Conservation (phyloP, 345 rosid species). For the Eucalyptus globulus region DNA sequence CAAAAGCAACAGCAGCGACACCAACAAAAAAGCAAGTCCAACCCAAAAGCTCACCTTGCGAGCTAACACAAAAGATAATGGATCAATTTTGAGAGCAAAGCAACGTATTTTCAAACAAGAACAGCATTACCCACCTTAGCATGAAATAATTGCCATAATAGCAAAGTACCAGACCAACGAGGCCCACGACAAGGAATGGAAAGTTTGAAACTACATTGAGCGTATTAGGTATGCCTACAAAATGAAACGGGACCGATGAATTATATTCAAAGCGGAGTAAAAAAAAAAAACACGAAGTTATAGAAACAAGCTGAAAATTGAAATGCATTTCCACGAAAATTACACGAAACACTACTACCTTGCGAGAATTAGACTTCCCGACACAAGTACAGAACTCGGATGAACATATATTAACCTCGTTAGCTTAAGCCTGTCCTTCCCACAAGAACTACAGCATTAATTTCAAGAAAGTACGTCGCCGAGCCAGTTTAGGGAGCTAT, state of each 20-base stretch:
- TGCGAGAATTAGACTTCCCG: background rate
- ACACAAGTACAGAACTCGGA: background rate
- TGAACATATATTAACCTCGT: background rate
- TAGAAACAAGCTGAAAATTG: background rate
- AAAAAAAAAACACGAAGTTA: background rate
- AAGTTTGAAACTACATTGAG: constrained; percentile 83
- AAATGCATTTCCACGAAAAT: background rate
- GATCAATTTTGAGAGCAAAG: background rate
- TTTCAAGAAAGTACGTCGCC: background rate
- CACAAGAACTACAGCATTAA: background rate
- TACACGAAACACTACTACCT: background rate
- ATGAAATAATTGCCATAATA: constrained; percentile 55
- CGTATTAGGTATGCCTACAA: constrained; percentile 79
- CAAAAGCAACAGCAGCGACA: constrained; percentile 73
- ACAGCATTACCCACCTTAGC: constrained; percentile 49
- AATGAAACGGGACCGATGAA: background rate
- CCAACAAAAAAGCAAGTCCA: constrained; percentile 84
- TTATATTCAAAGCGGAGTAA: background rate
- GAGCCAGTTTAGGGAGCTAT: background rate
- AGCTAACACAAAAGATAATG: constrained; percentile 13
- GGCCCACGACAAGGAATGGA: constrained; percentile 82
- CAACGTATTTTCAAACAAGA: background rate
- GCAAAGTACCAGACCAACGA: constrained; percentile 74
- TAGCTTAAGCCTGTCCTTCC: background rate
- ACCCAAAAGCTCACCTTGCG: constrained; percentile 83